Percentiles rank a stretch among this genome's conserved stretches.
Evolutionary conservation across 176 grass and related monocot species (phyloP).

Genomic region (Cenchrus fungigraminus): DNA sequence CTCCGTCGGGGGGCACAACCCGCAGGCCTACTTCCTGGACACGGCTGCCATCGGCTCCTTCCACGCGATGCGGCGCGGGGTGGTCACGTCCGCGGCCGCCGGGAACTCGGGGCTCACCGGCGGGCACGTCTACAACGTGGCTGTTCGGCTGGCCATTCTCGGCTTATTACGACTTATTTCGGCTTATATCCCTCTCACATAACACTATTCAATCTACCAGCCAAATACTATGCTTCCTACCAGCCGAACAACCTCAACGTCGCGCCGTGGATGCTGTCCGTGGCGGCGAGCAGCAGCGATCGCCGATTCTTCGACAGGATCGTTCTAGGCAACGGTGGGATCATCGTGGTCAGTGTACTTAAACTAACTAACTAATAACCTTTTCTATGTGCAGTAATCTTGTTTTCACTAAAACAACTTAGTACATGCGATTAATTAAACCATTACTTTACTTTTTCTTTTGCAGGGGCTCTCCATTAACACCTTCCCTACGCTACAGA

Average conservation of each 20-base stretch:
- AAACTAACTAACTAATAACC: background rate
- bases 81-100: background rate
- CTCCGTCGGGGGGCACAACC: background rate
- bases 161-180: too few relatives aligned
- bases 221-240: too few relatives aligned
- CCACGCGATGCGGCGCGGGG: constrained; percentile 1
- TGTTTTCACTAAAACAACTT: too few relatives aligned
- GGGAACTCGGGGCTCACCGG: background rate
- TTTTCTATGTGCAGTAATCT: too few relatives aligned
- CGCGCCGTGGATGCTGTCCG: constrained; percentile 45
- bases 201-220: too few relatives aligned
- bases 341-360: constrained; percentile 14
- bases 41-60: background rate
- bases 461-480: constrained; percentile 26
- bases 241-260: background rate
- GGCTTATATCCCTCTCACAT: too few relatives aligned
- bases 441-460: too few relatives aligned
- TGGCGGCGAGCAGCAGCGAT: constrained; percentile 46
- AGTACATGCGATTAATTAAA: too few relatives aligned
- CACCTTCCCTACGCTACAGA: background rate
- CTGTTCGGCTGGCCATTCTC: too few relatives aligned
- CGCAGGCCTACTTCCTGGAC: background rate
- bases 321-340: constrained; percentile 3
- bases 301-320: constrained; percentile 17
- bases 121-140: background rate